These are phyloP conservation scores for Aspergillus nidulans DNA, from an alignment of 495 filamentous ascomycete genomes.

Conservation along the genomic window DNA sequence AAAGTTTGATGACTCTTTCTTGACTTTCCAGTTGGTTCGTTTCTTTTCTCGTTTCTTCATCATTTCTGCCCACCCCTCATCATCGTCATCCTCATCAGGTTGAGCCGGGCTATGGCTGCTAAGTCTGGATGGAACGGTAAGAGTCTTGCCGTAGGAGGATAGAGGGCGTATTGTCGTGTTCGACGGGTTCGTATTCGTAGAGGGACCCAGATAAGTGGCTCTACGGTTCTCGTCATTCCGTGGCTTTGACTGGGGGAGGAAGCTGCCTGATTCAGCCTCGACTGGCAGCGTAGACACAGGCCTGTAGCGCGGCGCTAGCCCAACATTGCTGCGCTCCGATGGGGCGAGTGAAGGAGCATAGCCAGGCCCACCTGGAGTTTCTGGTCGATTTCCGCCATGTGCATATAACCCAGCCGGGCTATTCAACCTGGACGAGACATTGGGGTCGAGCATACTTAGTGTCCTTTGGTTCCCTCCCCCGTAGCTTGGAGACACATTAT, in stretches of 20 bases:
- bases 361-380: slow-evolving; percentile 33
- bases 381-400: slow-evolving; percentile 26
- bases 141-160: slow-evolving; percentile 22
- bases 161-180: slow-evolving; percentile 31
- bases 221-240: slow-evolving; percentile 47
- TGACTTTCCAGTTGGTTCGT: slow-evolving; percentile 66
- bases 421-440: slow-evolving; percentile 53
- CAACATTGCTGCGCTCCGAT: slow-evolving; percentile 90
- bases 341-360: slow-evolving; percentile 81
- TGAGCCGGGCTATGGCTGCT: slow-evolving; percentile 21
- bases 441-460: slow-evolving; percentile 79
- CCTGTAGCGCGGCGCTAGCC: slow-evolving; percentile 84
- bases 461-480: slow-evolving; percentile 49
- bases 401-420: slow-evolving; percentile 30
- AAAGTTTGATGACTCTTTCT: slow-evolving; percentile 48
- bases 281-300: slow-evolving; percentile 62
- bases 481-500: slow-evolving; percentile 14
- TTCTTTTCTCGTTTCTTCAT: slow-evolving; percentile 78
- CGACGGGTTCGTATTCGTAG: slow-evolving; percentile 17
- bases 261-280: slow-evolving; percentile 36
- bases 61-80: slow-evolving; percentile 84
- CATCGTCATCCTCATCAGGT: slow-evolving; percentile 67
- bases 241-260: slow-evolving; percentile 45
- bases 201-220: slow-evolving; percentile 19
- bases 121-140: slow-evolving; percentile 27